These are phyloP conservation scores for Quercus ilex DNA, from an alignment of 306 rosid species.

Conservation along the genomic window DNA sequence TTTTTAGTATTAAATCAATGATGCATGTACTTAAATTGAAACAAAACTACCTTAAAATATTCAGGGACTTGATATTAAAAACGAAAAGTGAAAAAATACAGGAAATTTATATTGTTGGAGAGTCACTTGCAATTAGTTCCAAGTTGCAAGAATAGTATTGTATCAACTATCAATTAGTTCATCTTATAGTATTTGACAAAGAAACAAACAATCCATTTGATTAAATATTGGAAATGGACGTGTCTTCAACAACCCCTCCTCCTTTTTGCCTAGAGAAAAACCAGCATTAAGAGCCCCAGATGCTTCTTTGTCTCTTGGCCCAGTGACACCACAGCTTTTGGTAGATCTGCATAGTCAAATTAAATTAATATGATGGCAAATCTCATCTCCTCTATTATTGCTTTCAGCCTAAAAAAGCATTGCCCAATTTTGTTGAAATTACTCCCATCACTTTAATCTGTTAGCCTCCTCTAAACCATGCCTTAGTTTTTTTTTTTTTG, in stretches of 20 bases:
- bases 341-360: background rate
- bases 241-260: conserved; percentile 1
- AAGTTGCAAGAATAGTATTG: background rate
- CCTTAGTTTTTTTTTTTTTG: too few relatives aligned
- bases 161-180: background rate
- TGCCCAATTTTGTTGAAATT: background rate
- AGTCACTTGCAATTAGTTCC: too few relatives aligned
- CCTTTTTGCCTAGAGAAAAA: background rate
- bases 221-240: background rate
- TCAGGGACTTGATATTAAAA: too few relatives aligned
- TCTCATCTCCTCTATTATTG: background rate
- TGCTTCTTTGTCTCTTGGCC: background rate
- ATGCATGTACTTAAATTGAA: too few relatives aligned
- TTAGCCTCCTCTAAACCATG: background rate
- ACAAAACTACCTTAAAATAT: too few relatives aligned
- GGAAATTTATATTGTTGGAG: too few relatives aligned
- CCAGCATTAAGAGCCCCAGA: background rate
- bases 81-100: too few relatives aligned
- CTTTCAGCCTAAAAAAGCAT: background rate
- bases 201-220: background rate
- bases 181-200: background rate
- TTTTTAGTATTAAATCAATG: background rate
- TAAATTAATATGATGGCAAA: background rate
- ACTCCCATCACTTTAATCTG: background rate
- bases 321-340: background rate